A percentile compares a stretch with the other conserved stretches of the same genome.
phyloP scores from a whole-genome alignment of 306 rosid genomes.

The Psophocarpus tetragonolobus region DNA sequence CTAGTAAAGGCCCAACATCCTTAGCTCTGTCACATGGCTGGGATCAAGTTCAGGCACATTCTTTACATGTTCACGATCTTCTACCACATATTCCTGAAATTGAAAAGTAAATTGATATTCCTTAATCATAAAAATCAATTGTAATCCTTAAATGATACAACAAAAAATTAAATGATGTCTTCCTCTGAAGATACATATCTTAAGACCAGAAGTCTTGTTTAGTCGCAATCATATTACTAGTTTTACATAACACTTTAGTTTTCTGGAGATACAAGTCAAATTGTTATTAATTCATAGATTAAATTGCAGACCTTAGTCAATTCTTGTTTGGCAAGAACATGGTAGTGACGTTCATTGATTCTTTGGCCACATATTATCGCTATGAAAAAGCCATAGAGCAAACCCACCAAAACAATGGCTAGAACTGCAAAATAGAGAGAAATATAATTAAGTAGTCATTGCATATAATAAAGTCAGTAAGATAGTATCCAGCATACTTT shows the following conservation, averaged over 20 bases:
- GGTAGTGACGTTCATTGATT: constrained; percentile 97
- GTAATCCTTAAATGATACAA: constrained; percentile 14
- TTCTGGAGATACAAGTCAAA: constrained; percentile 4
- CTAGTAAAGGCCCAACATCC: constrained; percentile 95
- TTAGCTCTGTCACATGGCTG: constrained; percentile 85
- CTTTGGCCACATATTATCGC: constrained; percentile 98
- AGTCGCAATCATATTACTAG: constrained; percentile 24
- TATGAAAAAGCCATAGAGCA: constrained; percentile 98
- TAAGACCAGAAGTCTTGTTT: constrained; percentile 20
- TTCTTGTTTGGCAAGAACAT: constrained; percentile 97
- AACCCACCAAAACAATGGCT: constrained; percentile 92
- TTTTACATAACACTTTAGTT: constrained; percentile 15
- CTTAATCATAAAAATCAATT: background rate
- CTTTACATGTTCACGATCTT: constrained; percentile 54
- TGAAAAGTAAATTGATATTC: constrained; percentile 3
- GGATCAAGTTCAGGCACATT: constrained; percentile 86
- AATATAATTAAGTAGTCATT: constrained; percentile 27
- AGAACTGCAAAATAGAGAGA: constrained; percentile 66
- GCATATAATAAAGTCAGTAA: background rate
- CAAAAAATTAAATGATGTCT: background rate
- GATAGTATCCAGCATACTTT: constrained; percentile 13
- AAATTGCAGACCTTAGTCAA: constrained; percentile 74
- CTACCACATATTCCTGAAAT: constrained; percentile 89
- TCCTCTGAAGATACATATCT: constrained; percentile 31
- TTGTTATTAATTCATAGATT: background rate